These are phyloP conservation scores for Monosporascus sp. DNA, from an alignment of 2,329 filamentous ascomycete genomes.

Conservation along the genomic window DNA sequence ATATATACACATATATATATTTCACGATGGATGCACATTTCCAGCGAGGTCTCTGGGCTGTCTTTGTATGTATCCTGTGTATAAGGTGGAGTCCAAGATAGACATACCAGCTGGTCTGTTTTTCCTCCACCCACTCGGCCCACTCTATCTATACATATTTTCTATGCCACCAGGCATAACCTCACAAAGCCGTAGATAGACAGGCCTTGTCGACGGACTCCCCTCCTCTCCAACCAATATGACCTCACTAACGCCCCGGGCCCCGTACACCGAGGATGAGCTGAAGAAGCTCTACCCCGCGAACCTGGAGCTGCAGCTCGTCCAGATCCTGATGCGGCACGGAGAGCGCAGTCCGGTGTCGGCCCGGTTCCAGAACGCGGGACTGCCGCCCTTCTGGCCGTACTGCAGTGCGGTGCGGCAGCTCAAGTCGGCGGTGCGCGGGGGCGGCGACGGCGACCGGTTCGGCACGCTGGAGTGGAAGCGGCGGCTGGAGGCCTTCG, in stretches of 20 bases:
- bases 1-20: too few relatives aligned
- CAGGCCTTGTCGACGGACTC: background rate
- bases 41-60: too few relatives aligned
- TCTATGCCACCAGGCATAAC: too few relatives aligned
- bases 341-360: constrained; percentile 80
- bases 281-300: constrained; percentile 75
- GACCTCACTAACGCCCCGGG: constrained; percentile 70
- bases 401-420: constrained; percentile 78
- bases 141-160: too few relatives aligned
- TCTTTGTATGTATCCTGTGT: too few relatives aligned
- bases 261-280: constrained; percentile 76
- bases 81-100: too few relatives aligned
- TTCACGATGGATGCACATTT: too few relatives aligned
- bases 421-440: constrained; percentile 52
- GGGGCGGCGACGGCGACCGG: constrained; percentile 27
- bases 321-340: constrained; percentile 80
- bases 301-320: constrained; percentile 75
- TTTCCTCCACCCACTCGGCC: background rate
- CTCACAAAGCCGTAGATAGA: too few relatives aligned
- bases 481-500: constrained; percentile 79
- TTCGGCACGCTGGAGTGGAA: constrained; percentile 54
- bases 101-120: background rate
- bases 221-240: constrained; percentile 41
- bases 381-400: constrained; percentile 71
- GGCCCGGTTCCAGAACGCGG: constrained; percentile 78